Evolutionary conservation across 345 rosid species (phyloP).

Genomic region (Carallia pectinifolia): DNA sequence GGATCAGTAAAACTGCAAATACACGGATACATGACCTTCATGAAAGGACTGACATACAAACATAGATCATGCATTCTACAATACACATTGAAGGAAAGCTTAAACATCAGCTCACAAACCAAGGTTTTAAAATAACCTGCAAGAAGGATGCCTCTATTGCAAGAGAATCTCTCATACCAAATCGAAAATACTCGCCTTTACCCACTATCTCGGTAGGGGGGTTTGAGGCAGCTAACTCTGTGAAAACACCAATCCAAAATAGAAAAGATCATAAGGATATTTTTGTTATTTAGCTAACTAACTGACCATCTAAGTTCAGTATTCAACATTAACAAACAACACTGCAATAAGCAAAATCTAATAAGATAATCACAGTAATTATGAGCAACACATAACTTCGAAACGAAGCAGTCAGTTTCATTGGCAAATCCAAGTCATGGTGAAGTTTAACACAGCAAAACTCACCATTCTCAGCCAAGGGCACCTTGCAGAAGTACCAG

Average conservation of each 20-base stretch:
- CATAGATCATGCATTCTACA: background rate
- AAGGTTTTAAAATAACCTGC: constrained; percentile 52
- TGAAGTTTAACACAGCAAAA: too few species aligned
- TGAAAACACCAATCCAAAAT: constrained; percentile 17
- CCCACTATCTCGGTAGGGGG: constrained; percentile 86
- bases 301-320: too few species aligned
- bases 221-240: constrained; percentile 84
- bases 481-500: constrained; percentile 89
- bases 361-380: too few species aligned
- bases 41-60: too few species aligned
- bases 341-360: too few species aligned
- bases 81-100: constrained; percentile 11
- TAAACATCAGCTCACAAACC: background rate
- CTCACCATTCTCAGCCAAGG: constrained; percentile 71
- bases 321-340: too few species aligned
- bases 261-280: background rate
- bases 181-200: constrained; percentile 85
- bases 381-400: too few species aligned
- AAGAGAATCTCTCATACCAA: constrained; percentile 96
- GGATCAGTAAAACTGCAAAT: too few species aligned
- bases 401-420: too few species aligned
- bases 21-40: too few species aligned
- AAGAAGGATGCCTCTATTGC: constrained; percentile 94
- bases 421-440: too few species aligned
- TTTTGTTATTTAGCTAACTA: too few species aligned